phyloP scores from a whole-genome alignment of 805 yeast genomes.

The Starmerella stellata region DNA sequence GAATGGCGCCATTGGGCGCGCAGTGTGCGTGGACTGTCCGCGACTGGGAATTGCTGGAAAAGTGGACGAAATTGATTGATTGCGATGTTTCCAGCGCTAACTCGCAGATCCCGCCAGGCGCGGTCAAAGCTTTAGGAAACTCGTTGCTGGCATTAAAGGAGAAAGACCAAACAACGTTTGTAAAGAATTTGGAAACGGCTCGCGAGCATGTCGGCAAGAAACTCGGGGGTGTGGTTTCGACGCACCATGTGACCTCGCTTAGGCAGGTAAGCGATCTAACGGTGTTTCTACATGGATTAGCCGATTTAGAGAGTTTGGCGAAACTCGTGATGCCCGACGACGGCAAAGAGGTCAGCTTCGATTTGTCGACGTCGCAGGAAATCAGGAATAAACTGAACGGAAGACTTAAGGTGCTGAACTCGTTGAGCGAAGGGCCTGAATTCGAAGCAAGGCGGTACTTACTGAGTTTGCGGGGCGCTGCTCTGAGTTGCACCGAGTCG shows the following conservation, averaged over 20 bases:
- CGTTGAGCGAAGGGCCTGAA: conserved; percentile 29
- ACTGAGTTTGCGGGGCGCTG: conserved; percentile 41
- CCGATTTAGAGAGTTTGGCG: conserved; percentile 35
- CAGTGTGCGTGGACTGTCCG: conserved; percentile 60
- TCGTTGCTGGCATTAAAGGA: conserved; percentile 33
- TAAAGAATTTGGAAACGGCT: conserved; percentile 32
- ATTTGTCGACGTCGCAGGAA: background rate
- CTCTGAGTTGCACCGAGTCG: conserved; percentile 11
- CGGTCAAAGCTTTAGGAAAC: conserved; percentile 29
- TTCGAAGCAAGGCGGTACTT: conserved; percentile 45
- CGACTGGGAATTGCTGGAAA: conserved; percentile 25
- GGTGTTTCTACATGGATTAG: conserved; percentile 40
- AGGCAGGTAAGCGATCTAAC: conserved; percentile 28
- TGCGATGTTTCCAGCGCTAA: background rate
- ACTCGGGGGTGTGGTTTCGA: conserved; percentile 28
- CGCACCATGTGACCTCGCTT: conserved; percentile 30
- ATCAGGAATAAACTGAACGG: conserved; percentile 3
- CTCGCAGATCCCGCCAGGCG: conserved; percentile 7
- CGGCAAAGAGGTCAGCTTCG: background rate
- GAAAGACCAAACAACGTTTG: conserved; percentile 24
- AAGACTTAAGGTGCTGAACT: conserved; percentile 14
- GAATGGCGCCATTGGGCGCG: conserved; percentile 41
- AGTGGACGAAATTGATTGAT: conserved; percentile 25
- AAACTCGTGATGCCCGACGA: conserved; percentile 11
- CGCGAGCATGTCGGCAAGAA: conserved; percentile 43